Percentiles rank a stretch among this genome's conserved stretches.
Evolutionary conservation across 257 asterid genomes (phyloP).

Genomic region (Solanum ossicruentum): DNA sequence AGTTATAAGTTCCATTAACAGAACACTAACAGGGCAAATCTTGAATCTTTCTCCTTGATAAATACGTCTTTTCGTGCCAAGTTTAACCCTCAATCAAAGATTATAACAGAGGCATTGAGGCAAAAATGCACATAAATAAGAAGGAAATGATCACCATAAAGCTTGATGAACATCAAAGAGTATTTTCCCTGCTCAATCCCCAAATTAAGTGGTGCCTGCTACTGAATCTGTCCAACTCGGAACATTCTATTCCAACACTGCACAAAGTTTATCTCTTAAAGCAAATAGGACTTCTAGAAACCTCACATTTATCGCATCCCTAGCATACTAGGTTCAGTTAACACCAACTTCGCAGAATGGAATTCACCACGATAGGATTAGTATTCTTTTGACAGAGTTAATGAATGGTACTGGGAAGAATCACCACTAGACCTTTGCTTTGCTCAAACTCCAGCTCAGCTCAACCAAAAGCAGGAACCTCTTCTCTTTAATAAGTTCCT

Average conservation of each 20-base stretch:
- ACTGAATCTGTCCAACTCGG: not conserved
- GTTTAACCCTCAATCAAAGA: not conserved
- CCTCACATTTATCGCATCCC: not conserved
- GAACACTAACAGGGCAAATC: not conserved
- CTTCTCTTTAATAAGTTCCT: not conserved
- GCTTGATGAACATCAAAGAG: not conserved
- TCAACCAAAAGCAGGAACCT: not conserved
- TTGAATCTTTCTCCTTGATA: not conserved
- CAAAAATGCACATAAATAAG: not conserved
- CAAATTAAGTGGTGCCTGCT: not conserved
- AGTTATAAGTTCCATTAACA: not conserved
- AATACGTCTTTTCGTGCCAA: not conserved
- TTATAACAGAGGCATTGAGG: not conserved
- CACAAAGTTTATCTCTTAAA: not conserved
- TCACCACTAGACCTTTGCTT: not conserved
- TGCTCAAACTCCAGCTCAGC: not conserved
- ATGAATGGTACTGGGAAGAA: not conserved
- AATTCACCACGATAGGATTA: not conserved
- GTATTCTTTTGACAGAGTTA: accelerated
- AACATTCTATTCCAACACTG: not conserved
- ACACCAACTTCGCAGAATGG: not conserved
- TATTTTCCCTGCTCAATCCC: not conserved
- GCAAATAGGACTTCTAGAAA: not conserved
- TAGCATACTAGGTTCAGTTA: not conserved
- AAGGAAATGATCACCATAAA: not conserved